phyloP scores from a whole-genome alignment of 305 asterid species.

The Ilex paraguariensis region DNA sequence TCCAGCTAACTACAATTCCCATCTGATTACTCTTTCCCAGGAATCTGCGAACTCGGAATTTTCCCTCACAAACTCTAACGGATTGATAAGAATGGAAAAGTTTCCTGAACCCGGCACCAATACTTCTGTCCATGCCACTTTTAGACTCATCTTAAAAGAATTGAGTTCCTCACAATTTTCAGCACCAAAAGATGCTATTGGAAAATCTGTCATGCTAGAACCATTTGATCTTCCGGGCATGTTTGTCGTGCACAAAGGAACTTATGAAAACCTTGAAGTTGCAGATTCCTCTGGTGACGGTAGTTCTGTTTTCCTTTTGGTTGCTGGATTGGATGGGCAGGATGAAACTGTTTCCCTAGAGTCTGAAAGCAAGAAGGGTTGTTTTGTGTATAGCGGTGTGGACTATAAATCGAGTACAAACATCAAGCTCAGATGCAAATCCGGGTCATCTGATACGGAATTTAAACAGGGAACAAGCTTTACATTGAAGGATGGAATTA shows the following conservation, averaged over 20 bases:
- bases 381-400: conserved; percentile 36
- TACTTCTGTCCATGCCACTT: conserved; percentile 47
- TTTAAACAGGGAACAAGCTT: conserved; percentile 52
- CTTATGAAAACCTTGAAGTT: conserved; percentile 33
- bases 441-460: conserved; percentile 17
- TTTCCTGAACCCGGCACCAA: conserved; percentile 51
- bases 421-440: conserved; percentile 36
- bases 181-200: conserved; percentile 30
- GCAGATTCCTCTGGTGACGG: conserved; percentile 17
- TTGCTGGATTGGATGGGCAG: conserved; percentile 46
- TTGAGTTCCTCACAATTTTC: conserved; percentile 13
- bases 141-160: conserved; percentile 37
- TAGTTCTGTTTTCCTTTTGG: conserved; percentile 36
- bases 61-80: conserved; percentile 33
- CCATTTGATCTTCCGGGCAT: conserved; percentile 56
- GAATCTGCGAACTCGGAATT: conserved; percentile 19
- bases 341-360: conserved; percentile 48
- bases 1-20: conserved; percentile 44
- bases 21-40: conserved; percentile 56
- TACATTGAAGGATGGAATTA: conserved; percentile 34
- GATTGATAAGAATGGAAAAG: conserved; percentile 31
- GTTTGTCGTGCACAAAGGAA: conserved; percentile 38
- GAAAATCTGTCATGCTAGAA: conserved; percentile 50
- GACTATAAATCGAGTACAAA: conserved; percentile 17
- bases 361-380: conserved; percentile 38